A percentile compares a stretch with the other conserved stretches of the same genome.
Conservation (phyloP, 768 basidiomycete genomes). For the Rossbeevera mucosa region DNA sequence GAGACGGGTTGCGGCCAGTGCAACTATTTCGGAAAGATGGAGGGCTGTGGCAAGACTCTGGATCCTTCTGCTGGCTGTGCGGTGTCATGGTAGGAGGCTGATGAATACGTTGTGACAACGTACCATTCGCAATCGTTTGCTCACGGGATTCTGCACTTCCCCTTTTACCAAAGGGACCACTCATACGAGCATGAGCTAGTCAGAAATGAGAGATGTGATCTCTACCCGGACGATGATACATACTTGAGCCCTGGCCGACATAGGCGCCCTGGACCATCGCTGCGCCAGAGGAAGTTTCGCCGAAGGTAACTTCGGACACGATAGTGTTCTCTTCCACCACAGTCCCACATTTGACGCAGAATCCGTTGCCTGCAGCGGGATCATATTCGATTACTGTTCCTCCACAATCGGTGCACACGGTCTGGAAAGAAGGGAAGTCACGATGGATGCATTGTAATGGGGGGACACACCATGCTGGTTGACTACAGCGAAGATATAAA, state of each 20-base stretch:
- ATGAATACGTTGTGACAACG: slow-evolving; percentile 12
- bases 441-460: neutral
- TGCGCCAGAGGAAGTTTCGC: slow-evolving; percentile 88
- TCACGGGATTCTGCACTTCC: slow-evolving; percentile 80
- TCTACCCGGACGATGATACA: slow-evolving; percentile 29
- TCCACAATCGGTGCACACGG: slow-evolving; percentile 71
- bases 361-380: slow-evolving; percentile 76
- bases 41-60: slow-evolving; percentile 75
- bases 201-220: neutral
- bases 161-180: slow-evolving; percentile 76
- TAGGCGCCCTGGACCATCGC: slow-evolving; percentile 95
- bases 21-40: slow-evolving; percentile 73
- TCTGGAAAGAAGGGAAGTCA: slow-evolving; percentile 31
- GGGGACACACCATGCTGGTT: slow-evolving; percentile 16
- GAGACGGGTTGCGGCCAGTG: slow-evolving; percentile 75
- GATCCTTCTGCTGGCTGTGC: slow-evolving; percentile 74
- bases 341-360: slow-evolving; percentile 81
- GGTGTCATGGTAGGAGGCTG: neutral
- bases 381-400: slow-evolving; percentile 85
- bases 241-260: slow-evolving; percentile 88
- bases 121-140: slow-evolving; percentile 88
- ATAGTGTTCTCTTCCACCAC: slow-evolving; percentile 93
- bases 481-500: neutral
- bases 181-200: slow-evolving; percentile 76
- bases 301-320: slow-evolving; percentile 90